Evolutionary conservation across 1,139 yeast genomes (phyloP).

Genomic region (Lipomyces yarrowii): DNA sequence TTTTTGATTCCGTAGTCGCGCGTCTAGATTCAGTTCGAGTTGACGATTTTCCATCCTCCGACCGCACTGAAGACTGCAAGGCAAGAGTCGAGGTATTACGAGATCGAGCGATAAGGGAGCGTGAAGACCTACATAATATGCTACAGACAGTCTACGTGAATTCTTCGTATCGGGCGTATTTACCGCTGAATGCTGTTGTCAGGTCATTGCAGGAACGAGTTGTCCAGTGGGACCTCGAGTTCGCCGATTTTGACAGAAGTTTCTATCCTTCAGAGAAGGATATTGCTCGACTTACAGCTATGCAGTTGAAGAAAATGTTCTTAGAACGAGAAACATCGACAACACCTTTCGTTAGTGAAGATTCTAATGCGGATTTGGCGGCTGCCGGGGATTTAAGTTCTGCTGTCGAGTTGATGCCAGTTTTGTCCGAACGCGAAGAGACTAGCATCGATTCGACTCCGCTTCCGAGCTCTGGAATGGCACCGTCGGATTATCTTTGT

Average conservation of each 20-base stretch:
- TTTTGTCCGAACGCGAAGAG: constrained; percentile 10
- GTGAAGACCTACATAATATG: constrained; percentile 48
- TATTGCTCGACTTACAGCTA: constrained; percentile 86
- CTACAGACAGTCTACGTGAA: constrained; percentile 58
- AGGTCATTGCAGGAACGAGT: constrained; percentile 79
- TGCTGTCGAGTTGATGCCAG: constrained; percentile 31
- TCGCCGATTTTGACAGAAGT: constrained; percentile 74
- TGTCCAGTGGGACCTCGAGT: constrained; percentile 85
- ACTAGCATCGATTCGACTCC: not conserved
- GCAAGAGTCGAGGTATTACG: constrained; percentile 62
- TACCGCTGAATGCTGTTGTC: constrained; percentile 68
- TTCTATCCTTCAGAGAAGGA: constrained; percentile 92
- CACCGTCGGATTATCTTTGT: not conserved
- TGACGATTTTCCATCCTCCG: constrained; percentile 66
- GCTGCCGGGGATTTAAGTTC: constrained; percentile 9
- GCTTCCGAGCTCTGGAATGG: not conserved
- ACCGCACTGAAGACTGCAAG: constrained; percentile 70
- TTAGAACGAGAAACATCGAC: constrained; percentile 45
- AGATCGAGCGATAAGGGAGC: constrained; percentile 56
- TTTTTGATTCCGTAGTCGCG: constrained; percentile 73
- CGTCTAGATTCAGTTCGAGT: constrained; percentile 78
- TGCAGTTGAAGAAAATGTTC: constrained; percentile 78
- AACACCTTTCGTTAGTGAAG: constrained; percentile 13
- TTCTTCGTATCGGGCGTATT: constrained; percentile 64
- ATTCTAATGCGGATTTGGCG: constrained; percentile 2